Evolutionary conservation across 345 rosid species (phyloP).

Genomic region (Citrus australasica): DNA sequence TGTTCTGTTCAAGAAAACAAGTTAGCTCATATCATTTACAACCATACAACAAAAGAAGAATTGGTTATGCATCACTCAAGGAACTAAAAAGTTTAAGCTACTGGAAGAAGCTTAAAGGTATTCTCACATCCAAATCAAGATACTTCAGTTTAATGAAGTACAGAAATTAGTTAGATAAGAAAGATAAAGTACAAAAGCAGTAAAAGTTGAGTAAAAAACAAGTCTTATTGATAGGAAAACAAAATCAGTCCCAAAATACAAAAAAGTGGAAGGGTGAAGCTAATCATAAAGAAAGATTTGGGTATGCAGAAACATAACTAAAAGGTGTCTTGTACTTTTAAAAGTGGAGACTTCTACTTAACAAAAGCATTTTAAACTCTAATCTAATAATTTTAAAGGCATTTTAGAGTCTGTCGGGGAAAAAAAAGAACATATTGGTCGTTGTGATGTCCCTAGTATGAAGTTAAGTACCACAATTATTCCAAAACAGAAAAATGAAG

Average conservation of each 20-base stretch:
- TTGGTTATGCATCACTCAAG: background rate
- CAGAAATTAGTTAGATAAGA: constrained; percentile 12
- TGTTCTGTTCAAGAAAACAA: background rate
- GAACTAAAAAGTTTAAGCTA: constrained; percentile 21
- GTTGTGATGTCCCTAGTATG: constrained; percentile 20
- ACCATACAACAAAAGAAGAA: constrained; percentile 11
- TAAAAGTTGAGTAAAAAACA: constrained; percentile 16
- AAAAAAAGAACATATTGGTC: constrained; percentile 3
- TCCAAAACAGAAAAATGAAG: background rate
- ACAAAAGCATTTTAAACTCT: constrained; percentile 34
- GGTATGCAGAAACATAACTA: constrained; percentile 7
- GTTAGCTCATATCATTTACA: background rate
- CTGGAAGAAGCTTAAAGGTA: constrained; percentile 19
- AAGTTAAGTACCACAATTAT: constrained; percentile 28
- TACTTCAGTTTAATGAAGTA: background rate
- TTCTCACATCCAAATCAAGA: constrained; percentile 3
- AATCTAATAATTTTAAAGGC: background rate
- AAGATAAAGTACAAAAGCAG: background rate
- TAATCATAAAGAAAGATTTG: constrained; percentile 24
- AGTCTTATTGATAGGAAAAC: constrained; percentile 15
- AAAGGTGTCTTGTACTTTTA: constrained; percentile 22
- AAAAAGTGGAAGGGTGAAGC: constrained; percentile 19
- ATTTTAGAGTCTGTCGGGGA: constrained; percentile 6
- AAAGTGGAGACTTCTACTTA: constrained; percentile 46
- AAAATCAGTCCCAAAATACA: constrained; percentile 10